Conservation (phyloP, 495 filamentous ascomycete genomes). For the Penicillium antarcticum region DNA sequence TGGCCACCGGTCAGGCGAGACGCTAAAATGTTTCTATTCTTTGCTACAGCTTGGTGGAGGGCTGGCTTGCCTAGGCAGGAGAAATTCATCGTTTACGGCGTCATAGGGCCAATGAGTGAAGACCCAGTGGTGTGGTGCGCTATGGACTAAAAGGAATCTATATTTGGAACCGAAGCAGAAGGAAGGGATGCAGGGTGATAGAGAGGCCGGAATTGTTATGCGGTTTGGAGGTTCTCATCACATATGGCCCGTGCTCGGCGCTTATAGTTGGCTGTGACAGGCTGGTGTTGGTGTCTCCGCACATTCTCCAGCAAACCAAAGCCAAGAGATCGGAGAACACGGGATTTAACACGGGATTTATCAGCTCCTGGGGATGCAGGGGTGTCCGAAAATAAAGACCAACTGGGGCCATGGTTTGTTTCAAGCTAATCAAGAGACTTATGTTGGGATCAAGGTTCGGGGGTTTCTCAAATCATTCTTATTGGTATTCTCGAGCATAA, state of each 20-base stretch:
- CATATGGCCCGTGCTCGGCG: conserved; percentile 20
- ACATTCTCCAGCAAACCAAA: conserved; percentile 9
- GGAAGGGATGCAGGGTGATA: neutral
- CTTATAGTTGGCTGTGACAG: conserved; percentile 26
- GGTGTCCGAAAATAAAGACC: neutral
- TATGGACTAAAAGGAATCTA: conserved; percentile 21
- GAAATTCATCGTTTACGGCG: conserved; percentile 10
- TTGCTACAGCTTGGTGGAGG: conserved; percentile 26
- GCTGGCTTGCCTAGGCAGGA: conserved; percentile 18
- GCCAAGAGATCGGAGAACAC: neutral
- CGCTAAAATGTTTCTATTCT: conserved; percentile 22
- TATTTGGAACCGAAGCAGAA: conserved; percentile 25
- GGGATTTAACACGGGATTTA: no score
- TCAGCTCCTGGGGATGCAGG: conserved; percentile 3
- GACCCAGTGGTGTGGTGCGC: conserved; percentile 16
- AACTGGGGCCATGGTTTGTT: neutral
- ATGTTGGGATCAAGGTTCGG: neutral
- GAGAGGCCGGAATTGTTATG: conserved; percentile 16
- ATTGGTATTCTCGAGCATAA: conserved; percentile 1
- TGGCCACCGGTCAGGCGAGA: conserved; percentile 4
- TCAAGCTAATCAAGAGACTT: neutral
- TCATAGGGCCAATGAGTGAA: conserved; percentile 20
- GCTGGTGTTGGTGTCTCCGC: conserved; percentile 15
- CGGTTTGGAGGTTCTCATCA: conserved; percentile 25
- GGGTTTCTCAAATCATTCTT: neutral